These are phyloP conservation scores for Raddia guianensis DNA, from an alignment of 176 grass and related monocot genomes.

Conservation along the genomic window DNA sequence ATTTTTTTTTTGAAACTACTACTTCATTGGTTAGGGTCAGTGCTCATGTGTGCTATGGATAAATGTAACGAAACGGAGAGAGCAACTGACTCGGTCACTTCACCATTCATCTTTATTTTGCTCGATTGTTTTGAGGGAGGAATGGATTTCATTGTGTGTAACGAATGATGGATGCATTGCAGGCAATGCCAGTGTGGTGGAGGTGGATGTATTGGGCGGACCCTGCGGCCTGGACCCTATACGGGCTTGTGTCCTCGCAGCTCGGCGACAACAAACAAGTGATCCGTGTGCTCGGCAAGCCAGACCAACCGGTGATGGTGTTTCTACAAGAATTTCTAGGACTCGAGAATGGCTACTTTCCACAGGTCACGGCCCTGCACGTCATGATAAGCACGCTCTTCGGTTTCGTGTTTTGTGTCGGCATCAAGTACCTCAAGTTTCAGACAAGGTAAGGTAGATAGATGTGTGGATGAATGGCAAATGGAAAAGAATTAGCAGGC, in stretches of 20 bases:
- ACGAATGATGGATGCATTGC: neutral
- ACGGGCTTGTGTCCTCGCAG: conserved; percentile 55
- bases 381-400: conserved; percentile 40
- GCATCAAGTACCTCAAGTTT: conserved; percentile 60
- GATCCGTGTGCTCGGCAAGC: conserved; percentile 26
- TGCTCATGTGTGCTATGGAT: no score
- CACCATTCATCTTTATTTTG: no score
- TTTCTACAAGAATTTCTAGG: conserved; percentile 49
- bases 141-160: no score
- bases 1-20: no score
- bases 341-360: conserved; percentile 40
- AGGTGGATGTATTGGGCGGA: conserved; percentile 65
- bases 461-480: neutral
- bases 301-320: conserved; percentile 38
- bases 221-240: conserved; percentile 46
- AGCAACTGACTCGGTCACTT: no score
- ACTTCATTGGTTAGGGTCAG: no score
- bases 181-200: conserved; percentile 50
- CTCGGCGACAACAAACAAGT: conserved; percentile 43
- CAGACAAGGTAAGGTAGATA: conserved; percentile 46
- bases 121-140: no score
- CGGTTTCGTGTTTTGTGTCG: conserved; percentile 39
- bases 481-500: no score
- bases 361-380: conserved; percentile 47
- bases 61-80: no score